Conservation (phyloP, 2,329 filamentous ascomycete genomes). For the Aspergillus chevalieri region DNA sequence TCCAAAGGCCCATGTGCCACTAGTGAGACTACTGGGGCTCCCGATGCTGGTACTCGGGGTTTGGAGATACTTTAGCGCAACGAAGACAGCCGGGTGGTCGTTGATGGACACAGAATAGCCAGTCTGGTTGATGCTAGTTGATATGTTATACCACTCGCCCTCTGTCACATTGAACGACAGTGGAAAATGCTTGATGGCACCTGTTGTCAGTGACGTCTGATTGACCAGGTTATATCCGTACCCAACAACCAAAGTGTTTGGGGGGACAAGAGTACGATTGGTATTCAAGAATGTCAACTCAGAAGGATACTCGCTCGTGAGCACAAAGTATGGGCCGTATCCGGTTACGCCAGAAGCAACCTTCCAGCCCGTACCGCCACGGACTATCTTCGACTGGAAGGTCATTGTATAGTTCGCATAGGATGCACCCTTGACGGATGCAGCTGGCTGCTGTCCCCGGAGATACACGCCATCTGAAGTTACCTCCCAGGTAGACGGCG, state of each 20-base stretch:
- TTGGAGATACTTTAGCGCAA: neutral
- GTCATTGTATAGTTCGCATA: slow-evolving; percentile 11
- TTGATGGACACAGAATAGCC: slow-evolving; percentile 4
- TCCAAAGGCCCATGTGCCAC: slow-evolving; percentile 10
- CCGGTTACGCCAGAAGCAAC: slow-evolving; percentile 8
- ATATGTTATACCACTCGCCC: slow-evolving; percentile 14
- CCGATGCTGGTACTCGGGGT: neutral
- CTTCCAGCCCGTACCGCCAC: slow-evolving; percentile 11
- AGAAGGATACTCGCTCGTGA: slow-evolving; percentile 7
- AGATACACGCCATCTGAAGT: slow-evolving; percentile 6
- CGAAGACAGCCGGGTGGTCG: neutral
- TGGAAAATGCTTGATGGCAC: neutral
- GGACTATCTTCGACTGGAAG: slow-evolving; percentile 10
- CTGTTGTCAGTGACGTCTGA: slow-evolving; percentile 3
- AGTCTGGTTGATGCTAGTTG: slow-evolving; percentile 6
- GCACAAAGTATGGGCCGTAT: slow-evolving; percentile 13
- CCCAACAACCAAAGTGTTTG: slow-evolving; percentile 3
- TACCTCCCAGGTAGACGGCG: slow-evolving; percentile 12
- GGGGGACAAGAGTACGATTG: slow-evolving; percentile 3
- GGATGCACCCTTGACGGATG: slow-evolving; percentile 5
- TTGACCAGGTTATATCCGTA: slow-evolving; percentile 7
- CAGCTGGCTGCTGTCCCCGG: slow-evolving; percentile 9
- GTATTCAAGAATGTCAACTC: slow-evolving; percentile 3
- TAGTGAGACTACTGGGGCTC: neutral
- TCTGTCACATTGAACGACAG: neutral